Evolutionary conservation across 75 land plant genomes (phyloP).

Genomic region (Chamaecyparis obtusa): DNA sequence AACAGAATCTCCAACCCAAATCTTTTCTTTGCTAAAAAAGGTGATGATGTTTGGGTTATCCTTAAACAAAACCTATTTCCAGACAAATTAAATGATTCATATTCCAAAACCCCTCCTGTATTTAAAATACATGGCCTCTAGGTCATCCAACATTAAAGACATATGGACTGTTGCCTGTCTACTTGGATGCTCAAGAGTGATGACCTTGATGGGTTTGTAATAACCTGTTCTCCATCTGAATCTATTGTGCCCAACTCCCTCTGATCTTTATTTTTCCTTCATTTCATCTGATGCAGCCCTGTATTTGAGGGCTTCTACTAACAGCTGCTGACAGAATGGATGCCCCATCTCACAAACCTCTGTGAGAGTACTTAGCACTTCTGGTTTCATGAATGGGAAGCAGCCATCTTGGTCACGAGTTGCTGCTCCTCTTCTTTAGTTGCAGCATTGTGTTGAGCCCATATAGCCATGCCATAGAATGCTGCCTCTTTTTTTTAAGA

Average conservation of each 20-base stretch:
- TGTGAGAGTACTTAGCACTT: background rate
- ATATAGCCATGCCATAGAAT: background rate
- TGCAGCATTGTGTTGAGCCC: background rate
- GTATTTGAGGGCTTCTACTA: background rate
- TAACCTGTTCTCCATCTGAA: conserved; percentile 5
- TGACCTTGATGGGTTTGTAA: background rate
- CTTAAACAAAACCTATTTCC: background rate
- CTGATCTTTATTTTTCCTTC: background rate
- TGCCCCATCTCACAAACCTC: background rate
- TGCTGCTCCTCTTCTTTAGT: background rate
- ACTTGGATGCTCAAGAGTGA: background rate
- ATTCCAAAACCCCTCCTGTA: background rate
- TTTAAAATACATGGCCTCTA: background rate
- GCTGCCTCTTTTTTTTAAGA: background rate
- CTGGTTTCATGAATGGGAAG: conserved; percentile 7
- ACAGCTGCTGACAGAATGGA: background rate
- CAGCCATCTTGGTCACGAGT: background rate
- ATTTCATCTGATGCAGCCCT: conserved; percentile 6
- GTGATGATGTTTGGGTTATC: background rate
- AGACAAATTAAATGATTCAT: background rate
- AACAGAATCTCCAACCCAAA: background rate
- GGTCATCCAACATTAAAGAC: background rate
- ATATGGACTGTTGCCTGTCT: background rate
- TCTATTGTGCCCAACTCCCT: background rate
- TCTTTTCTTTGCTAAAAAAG: background rate